A percentile compares a stretch with the other conserved stretches of the same genome.
Conservation (phyloP, 306 rosid genomes). For the Ormosia emarginata region DNA sequence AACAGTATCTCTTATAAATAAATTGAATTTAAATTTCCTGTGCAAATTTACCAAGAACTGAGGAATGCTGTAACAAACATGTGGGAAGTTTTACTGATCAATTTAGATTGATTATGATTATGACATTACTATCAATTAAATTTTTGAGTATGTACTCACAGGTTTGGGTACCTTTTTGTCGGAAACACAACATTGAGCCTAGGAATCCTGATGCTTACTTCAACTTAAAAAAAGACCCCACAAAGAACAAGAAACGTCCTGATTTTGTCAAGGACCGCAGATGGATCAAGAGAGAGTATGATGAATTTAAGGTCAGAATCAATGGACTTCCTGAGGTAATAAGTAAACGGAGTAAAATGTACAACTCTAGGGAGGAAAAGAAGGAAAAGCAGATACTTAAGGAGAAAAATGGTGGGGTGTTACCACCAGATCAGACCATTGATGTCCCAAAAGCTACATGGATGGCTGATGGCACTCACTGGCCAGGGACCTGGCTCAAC, state of each 20-base stretch:
- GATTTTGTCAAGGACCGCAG: constrained; percentile 86
- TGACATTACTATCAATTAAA: background rate
- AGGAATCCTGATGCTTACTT: constrained; percentile 86
- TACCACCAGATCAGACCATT: constrained; percentile 27
- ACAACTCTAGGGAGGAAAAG: constrained; percentile 54
- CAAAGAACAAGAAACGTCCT: constrained; percentile 68
- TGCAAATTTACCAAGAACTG: background rate
- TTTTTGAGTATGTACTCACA: background rate
- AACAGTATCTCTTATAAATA: background rate
- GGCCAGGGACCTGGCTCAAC: constrained; percentile 79
- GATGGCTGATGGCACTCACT: constrained; percentile 94
- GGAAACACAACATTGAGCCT: constrained; percentile 75
- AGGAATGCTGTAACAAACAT: background rate
- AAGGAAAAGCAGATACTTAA: constrained; percentile 51
- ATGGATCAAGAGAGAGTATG: constrained; percentile 92
- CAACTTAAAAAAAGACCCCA: constrained; percentile 62
- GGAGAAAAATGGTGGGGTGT: constrained; percentile 54
- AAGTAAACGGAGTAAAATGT: constrained; percentile 39
- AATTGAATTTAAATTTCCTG: background rate
- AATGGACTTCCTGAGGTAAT: constrained; percentile 72
- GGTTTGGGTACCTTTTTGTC: constrained; percentile 90
- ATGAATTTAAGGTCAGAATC: constrained; percentile 87
- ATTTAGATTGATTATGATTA: background rate
- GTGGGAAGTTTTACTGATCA: background rate
- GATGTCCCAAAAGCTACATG: constrained; percentile 59